phyloP scores from a whole-genome alignment of 371 early-diverging fungal species.

The Circinella minor region DNA sequence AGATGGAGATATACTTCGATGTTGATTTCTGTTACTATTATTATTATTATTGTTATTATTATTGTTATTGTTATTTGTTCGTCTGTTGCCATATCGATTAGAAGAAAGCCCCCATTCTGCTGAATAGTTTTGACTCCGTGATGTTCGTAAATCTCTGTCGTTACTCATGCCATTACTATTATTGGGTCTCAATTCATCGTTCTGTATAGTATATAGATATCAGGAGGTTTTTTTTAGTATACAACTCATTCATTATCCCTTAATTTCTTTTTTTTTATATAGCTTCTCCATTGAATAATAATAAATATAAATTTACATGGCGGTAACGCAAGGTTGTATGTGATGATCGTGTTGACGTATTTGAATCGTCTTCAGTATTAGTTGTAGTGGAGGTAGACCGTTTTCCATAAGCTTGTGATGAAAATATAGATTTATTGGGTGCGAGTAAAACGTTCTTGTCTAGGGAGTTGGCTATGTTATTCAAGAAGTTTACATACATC shows the following conservation, averaged over 20 bases:
- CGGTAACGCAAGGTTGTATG: slow-evolving; percentile 19
- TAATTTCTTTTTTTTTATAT: background rate
- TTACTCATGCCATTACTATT: slow-evolving; percentile 3
- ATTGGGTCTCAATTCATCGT: slow-evolving; percentile 7
- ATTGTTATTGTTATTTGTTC: slow-evolving; percentile 2
- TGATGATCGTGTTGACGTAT: slow-evolving; percentile 16
- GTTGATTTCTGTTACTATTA: background rate
- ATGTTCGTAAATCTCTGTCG: slow-evolving; percentile 9
- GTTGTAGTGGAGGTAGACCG: slow-evolving; percentile 19
- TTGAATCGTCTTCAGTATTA: slow-evolving; percentile 30
- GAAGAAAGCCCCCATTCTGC: background rate
- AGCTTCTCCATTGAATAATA: background rate
- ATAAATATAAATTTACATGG: slow-evolving; percentile 17
- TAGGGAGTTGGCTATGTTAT: slow-evolving; percentile 17
- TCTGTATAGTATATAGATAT: background rate
- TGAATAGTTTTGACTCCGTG: slow-evolving; percentile 11
- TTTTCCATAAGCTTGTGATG: slow-evolving; percentile 57
- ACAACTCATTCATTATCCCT: background rate
- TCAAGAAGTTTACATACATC: too few relatives aligned
- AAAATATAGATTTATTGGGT: slow-evolving; percentile 61
- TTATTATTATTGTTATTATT: too few relatives aligned
- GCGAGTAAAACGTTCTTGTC: slow-evolving; percentile 62
- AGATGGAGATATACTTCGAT: slow-evolving; percentile 9
- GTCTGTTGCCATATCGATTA: slow-evolving; percentile 8
- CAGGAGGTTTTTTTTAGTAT: background rate